Evolutionary conservation across 2,329 filamentous ascomycete species (phyloP).

Genomic region (Eurotiales sp.): DNA sequence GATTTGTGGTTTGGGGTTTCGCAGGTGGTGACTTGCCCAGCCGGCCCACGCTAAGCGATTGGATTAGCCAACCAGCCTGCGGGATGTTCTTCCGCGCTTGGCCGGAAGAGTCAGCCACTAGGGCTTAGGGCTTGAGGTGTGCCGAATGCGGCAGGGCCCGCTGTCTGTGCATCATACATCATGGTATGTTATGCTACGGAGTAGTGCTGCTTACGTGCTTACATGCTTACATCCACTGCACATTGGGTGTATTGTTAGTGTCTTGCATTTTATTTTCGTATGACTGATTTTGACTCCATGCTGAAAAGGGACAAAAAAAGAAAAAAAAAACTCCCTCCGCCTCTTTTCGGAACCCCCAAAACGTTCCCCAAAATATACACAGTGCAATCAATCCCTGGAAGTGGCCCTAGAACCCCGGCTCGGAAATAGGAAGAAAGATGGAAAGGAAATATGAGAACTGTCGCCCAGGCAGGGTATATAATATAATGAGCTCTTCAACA

Average conservation of each 20-base stretch:
- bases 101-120: constrained; percentile 9
- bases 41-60: constrained; percentile 14
- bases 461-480: constrained; percentile 13
- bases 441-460: neutral
- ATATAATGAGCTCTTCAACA: constrained; percentile 8
- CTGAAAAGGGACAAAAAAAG: no score
- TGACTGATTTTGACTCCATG: no score
- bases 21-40: constrained; percentile 1
- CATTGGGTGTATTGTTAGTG: neutral
- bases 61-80: constrained; percentile 12
- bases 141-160: neutral
- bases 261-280: neutral
- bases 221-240: no score
- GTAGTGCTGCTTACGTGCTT: no score
- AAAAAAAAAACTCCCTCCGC: neutral
- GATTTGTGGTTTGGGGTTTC: constrained; percentile 6
- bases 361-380: no score
- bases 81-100: constrained; percentile 14
- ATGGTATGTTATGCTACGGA: no score
- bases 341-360: no score
- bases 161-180: no score
- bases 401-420: neutral
- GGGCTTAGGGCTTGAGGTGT: constrained; percentile 13
- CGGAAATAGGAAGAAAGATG: neutral
- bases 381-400: neutral